phyloP scores from a whole-genome alignment of 2,329 filamentous ascomycete genomes.

The Cadophora sp. region DNA sequence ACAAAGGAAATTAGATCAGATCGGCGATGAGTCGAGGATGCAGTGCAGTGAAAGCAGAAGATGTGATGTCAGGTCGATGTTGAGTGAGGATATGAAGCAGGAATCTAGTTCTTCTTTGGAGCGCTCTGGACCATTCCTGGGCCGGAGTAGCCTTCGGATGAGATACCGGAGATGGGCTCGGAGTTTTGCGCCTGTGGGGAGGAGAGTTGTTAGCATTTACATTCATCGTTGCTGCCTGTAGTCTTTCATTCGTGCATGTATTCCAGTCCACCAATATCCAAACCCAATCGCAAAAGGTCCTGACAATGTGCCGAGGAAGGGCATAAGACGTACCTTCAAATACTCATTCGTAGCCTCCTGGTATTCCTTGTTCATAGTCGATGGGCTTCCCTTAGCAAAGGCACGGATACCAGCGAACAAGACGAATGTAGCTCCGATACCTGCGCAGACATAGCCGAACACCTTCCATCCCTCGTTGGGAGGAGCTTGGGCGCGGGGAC shows the following conservation, averaged over 20 bases:
- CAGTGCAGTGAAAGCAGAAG: not conserved
- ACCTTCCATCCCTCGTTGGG: conserved; percentile 86
- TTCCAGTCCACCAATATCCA: not conserved
- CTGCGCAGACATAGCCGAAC: conserved; percentile 73
- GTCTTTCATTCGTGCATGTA: too few relatives aligned
- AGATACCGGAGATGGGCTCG: conserved; percentile 86
- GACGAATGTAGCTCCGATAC: conserved; percentile 69
- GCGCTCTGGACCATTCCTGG: conserved; percentile 74
- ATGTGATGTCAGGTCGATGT: not conserved
- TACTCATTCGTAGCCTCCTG: conserved; percentile 96
- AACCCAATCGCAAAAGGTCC: too few relatives aligned
- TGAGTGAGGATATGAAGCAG: not conserved
- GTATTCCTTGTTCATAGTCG: conserved; percentile 96
- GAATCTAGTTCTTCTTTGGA: conserved; percentile 41
- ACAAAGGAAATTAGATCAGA: conserved; percentile 16
- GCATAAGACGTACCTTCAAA: conserved; percentile 72
- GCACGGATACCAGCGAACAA: conserved; percentile 77
- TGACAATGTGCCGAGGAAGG: not conserved
- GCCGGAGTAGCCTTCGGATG: conserved; percentile 79
- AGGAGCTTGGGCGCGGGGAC: conserved; percentile 82
- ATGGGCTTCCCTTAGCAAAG: conserved; percentile 75
- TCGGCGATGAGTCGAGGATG: not conserved
- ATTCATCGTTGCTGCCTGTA: too few relatives aligned
- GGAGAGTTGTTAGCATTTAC: conserved; percentile 26
- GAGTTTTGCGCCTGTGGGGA: conserved; percentile 73